These are phyloP conservation scores for Penicillium polonicum DNA, from an alignment of 2,329 filamentous ascomycete species.

Conservation along the genomic window DNA sequence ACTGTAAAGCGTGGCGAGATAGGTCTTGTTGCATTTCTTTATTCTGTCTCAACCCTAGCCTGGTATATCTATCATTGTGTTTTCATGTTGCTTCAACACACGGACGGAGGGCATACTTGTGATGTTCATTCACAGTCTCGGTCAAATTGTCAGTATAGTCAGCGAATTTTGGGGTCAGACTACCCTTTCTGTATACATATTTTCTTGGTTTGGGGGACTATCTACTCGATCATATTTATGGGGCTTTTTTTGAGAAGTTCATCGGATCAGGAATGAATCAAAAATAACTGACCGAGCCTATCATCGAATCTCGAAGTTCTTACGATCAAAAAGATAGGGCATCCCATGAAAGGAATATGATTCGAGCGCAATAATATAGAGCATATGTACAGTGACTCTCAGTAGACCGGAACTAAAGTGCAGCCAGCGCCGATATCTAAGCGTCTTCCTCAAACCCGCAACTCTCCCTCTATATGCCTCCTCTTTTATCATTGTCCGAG, in stretches of 20 bases:
- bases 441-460: constrained; percentile 8
- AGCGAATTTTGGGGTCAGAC: constrained; percentile 3
- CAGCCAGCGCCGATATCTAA: constrained; percentile 3
- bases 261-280: background rate
- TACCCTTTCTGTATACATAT: constrained; percentile 18
- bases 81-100: constrained; percentile 11
- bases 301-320: background rate
- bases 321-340: background rate
- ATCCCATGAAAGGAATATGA: constrained; percentile 5
- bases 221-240: background rate
- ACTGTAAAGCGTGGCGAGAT: constrained; percentile 6
- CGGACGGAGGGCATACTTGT: constrained; percentile 8
- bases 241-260: background rate
- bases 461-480: constrained; percentile 15
- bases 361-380: constrained; percentile 16
- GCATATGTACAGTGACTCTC: constrained; percentile 25
- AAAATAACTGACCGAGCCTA: background rate
- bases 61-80: constrained; percentile 18
- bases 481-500: constrained; percentile 3
- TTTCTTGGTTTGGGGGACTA: background rate
- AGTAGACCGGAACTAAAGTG: background rate
- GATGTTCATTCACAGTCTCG: constrained; percentile 6
- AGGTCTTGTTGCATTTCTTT: constrained; percentile 3
- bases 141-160: constrained; percentile 11
- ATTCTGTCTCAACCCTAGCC: constrained; percentile 13